A percentile compares a stretch with the other conserved stretches of the same genome.
Conservation (phyloP, 495 filamentous ascomycete species). For the Penicillium nucicola region DNA sequence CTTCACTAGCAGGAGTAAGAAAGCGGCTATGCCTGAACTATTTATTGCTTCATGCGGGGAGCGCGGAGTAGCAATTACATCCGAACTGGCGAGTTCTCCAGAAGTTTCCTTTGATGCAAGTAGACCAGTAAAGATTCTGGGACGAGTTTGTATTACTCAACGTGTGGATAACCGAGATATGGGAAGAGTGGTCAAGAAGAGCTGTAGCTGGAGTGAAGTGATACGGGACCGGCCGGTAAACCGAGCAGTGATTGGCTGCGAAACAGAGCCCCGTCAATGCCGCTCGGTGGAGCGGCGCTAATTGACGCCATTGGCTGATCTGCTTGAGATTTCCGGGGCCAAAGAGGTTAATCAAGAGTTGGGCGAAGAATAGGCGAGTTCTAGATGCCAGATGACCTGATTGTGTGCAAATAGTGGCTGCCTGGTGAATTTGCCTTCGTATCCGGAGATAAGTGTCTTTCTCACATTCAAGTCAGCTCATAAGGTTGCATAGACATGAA, state of each 20-base stretch:
- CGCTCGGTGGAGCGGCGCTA: slow-evolving; percentile 13
- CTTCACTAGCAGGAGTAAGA: not conserved
- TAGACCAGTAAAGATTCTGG: not conserved
- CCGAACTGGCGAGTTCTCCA: slow-evolving; percentile 2
- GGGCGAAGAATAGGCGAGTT: not conserved
- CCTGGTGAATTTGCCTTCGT: too few relatives aligned
- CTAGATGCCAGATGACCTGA: too few relatives aligned
- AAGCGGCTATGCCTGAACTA: not conserved
- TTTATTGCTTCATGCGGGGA: slow-evolving; percentile 13
- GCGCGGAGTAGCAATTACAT: not conserved
- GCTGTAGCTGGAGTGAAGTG: not conserved
- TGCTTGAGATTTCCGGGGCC: not conserved
- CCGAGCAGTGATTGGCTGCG: not conserved
- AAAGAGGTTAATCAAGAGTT: slow-evolving; percentile 2
- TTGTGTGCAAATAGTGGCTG: too few relatives aligned
- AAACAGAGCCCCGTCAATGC: not conserved
- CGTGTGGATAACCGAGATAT: too few relatives aligned
- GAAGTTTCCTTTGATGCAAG: slow-evolving; percentile 14
- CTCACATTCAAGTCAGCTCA: too few relatives aligned
- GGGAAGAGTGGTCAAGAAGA: too few relatives aligned
- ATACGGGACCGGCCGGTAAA: not conserved
- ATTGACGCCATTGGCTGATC: slow-evolving; percentile 26
- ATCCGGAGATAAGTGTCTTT: too few relatives aligned
- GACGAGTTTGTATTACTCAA: not conserved
- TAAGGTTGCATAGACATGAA: too few relatives aligned